phyloP scores from a whole-genome alignment of 371 early-diverging fungal species.

The Mortierella sp. region DNA sequence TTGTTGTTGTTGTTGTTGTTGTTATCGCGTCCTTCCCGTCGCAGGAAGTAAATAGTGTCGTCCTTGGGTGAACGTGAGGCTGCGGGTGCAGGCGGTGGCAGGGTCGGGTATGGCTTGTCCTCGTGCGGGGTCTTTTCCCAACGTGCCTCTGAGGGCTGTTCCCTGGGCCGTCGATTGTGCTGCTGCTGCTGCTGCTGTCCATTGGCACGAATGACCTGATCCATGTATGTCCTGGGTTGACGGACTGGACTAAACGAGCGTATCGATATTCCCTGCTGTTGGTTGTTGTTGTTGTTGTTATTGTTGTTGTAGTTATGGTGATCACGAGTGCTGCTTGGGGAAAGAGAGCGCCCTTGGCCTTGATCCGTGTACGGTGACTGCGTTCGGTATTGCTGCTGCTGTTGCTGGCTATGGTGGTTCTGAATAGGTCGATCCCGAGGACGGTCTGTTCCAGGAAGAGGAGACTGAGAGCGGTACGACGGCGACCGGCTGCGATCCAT shows the following conservation, averaged over 20 bases:
- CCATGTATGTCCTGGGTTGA: conserved; percentile 41
- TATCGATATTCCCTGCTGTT: conserved; percentile 15
- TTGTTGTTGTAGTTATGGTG: conserved; percentile 5
- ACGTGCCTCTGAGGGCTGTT: conserved; percentile 23
- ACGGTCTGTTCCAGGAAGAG: conserved; percentile 28
- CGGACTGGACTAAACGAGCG: conserved; percentile 28
- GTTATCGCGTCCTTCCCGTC: conserved; percentile 27
- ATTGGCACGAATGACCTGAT: conserved; percentile 24
- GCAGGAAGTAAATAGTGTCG: conserved; percentile 38
- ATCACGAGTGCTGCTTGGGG: conserved; percentile 9
- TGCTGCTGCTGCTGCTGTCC: conserved; percentile 19
- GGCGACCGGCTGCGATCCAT: conserved; percentile 53
- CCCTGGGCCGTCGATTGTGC: conserved; percentile 20
- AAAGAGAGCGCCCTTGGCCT: conserved; percentile 21
- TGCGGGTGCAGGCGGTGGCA: conserved; percentile 6
- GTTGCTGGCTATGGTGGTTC: background rate
- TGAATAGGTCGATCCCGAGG: conserved; percentile 22
- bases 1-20: background rate
- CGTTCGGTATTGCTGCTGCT: background rate
- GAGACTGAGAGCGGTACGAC: conserved; percentile 43
- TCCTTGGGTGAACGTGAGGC: conserved; percentile 37
- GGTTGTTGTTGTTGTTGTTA: no score
- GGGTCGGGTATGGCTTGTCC: conserved; percentile 47
- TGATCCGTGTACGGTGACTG: conserved; percentile 17
- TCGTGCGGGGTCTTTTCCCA: conserved; percentile 52